phyloP scores from a whole-genome alignment of 441 rosid genomes.

The Pelargonium fulgidum region DNA sequence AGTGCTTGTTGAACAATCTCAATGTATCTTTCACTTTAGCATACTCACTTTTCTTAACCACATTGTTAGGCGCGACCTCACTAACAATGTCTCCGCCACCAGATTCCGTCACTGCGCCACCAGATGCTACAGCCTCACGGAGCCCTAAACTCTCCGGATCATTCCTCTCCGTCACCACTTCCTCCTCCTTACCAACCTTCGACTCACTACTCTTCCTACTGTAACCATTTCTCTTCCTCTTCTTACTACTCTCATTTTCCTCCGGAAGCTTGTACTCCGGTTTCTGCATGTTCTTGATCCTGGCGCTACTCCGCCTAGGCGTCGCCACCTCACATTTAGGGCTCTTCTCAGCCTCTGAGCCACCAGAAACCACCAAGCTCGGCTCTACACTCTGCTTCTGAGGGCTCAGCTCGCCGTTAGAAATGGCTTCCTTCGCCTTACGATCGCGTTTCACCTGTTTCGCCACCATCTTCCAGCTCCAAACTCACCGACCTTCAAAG shows the following conservation, averaged over 20 bases:
- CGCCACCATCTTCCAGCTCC: not conserved
- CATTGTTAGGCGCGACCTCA: not conserved
- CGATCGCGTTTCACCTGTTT: not conserved
- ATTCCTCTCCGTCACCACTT: not conserved
- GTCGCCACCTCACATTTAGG: not conserved
- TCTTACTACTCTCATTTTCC: not conserved
- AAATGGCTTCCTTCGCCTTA: not conserved
- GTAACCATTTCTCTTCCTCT: not conserved
- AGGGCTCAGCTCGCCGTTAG: constrained; percentile 4
- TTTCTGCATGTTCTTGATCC: constrained; percentile 1
- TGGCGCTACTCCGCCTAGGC: not conserved
- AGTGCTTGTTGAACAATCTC: constrained; percentile 69
- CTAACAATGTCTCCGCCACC: not conserved
- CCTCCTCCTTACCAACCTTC: not conserved
- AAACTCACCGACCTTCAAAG: not conserved
- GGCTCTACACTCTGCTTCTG: not conserved
- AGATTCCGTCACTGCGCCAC: not conserved
- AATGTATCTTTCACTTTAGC: constrained; percentile 57
- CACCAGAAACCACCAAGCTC: not conserved
- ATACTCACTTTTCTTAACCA: constrained; percentile 23
- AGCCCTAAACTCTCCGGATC: not conserved
- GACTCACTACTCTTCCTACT: not conserved
- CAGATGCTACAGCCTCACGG: not conserved
- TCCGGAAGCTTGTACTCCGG: not conserved
- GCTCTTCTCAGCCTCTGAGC: not conserved